These are phyloP conservation scores for Wickerhamiella dianesei DNA, from an alignment of 805 yeast genomes.

Conservation along the genomic window DNA sequence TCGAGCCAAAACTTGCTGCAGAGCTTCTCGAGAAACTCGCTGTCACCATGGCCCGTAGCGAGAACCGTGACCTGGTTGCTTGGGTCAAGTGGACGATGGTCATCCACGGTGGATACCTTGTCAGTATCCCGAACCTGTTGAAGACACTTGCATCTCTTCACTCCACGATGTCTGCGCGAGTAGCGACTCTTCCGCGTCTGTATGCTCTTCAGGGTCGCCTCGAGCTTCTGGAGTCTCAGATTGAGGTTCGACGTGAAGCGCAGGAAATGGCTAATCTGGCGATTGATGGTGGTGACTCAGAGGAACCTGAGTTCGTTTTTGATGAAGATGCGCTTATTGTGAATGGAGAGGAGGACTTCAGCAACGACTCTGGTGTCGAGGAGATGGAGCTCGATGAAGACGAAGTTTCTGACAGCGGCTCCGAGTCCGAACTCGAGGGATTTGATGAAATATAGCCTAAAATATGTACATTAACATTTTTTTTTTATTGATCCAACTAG, in stretches of 20 bases:
- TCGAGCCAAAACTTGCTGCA: slow-evolving; percentile 34
- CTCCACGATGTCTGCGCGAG: slow-evolving; percentile 40
- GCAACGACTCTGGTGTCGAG: slow-evolving; percentile 22
- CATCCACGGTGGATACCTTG: slow-evolving; percentile 51
- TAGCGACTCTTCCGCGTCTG: slow-evolving; percentile 49
- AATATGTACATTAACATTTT: too few relatives aligned
- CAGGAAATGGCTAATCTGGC: slow-evolving; percentile 24
- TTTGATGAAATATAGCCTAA: background rate
- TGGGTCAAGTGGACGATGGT: slow-evolving; percentile 81
- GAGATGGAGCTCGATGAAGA: slow-evolving; percentile 28
- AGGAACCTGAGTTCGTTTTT: slow-evolving; percentile 27
- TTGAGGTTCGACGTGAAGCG: slow-evolving; percentile 48
- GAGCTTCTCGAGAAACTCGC: slow-evolving; percentile 36
- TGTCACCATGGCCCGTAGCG: slow-evolving; percentile 37
- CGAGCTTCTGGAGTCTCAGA: slow-evolving; percentile 62
- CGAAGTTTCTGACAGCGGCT: slow-evolving; percentile 22
- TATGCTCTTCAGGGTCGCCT: slow-evolving; percentile 77
- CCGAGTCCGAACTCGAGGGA: slow-evolving; percentile 16
- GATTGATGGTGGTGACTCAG: slow-evolving; percentile 26
- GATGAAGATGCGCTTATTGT: slow-evolving; percentile 30
- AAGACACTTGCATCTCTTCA: slow-evolving; percentile 45
- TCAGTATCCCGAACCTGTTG: slow-evolving; percentile 38
- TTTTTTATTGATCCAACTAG: too few relatives aligned
- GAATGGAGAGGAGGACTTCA: slow-evolving; percentile 35
- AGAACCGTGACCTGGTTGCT: slow-evolving; percentile 36